Base-by-base conservation (phyloP, 2,329 filamentous ascomycete genomes). In the Gnomoniopsis sp. region DNA sequence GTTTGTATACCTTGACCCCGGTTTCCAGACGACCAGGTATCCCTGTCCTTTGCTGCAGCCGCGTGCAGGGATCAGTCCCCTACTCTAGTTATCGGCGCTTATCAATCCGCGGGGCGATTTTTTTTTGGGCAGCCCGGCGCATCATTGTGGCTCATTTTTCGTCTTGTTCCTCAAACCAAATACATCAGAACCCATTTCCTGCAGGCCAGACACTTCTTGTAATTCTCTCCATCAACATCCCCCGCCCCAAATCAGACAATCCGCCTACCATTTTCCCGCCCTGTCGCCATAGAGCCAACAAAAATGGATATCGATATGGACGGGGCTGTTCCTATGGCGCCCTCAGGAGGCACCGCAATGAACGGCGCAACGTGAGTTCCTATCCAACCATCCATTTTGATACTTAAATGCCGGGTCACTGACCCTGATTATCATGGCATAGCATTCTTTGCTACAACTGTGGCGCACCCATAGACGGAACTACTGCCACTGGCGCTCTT, bases 361-460 rank as follows among this genome's bases (percentile, higher is more conserved):
- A 71, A 67, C 14, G 65, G 69, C 60, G 75, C 75, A 61, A 78
- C 75, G 75, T 77, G 65, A 68, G 75, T 73, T 6, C 41, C 48
- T 34, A 33, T 30, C n/a, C 36, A 30, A 48, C 21, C 21, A 19
- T 0, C 26, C 19, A 36, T n/a, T 49, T 38, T 50, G 26, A 34
- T 38, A 26, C 19, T 44, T 10, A 26, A 10, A 15, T 15, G 49
- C 26, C 55, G 56, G 49, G 47, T 33, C 54, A 23, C 47, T 41
- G 15, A 26, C 21, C 10, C 41, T 33, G 19, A 21, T 22, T 26
- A 36, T 46, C 4, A 50, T 17, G 26, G 53, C 49, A 26, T 60
- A 90, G 87, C n/a, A 96, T 98, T 71, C 89, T 99, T 59, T 99
- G 95, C 77, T 96, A 91, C 79, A 96, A 98, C 81, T 99, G 95